phyloP scores from a whole-genome alignment of 1,284 basidiomycete species.

The Afroboletus lepidellus region DNA sequence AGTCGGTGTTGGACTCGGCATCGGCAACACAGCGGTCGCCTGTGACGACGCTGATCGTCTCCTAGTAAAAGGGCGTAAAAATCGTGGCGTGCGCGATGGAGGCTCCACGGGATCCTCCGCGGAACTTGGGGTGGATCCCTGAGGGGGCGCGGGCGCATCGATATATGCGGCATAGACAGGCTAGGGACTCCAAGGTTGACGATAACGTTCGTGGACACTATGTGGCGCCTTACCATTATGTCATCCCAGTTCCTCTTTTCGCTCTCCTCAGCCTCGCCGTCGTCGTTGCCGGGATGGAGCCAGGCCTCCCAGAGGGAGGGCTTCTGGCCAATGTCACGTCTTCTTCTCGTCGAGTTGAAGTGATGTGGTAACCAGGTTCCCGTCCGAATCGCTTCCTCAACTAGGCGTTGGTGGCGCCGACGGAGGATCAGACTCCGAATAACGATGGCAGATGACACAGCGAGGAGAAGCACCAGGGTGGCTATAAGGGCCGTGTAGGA shows the following conservation, averaged over 20 bases:
- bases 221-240: conserved; percentile 29
- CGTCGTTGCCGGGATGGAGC: conserved; percentile 11
- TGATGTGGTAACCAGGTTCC: conserved; percentile 52
- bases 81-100: conserved; percentile 14
- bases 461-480: conserved; percentile 62
- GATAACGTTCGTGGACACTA: background rate
- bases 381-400: conserved; percentile 61
- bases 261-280: conserved; percentile 7
- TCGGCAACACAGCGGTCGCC: conserved; percentile 3
- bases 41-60: conserved; percentile 13
- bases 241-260: conserved; percentile 37
- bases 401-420: conserved; percentile 50
- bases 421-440: conserved; percentile 58
- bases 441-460: conserved; percentile 62
- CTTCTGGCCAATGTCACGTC: conserved; percentile 46
- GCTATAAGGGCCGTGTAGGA: conserved; percentile 42
- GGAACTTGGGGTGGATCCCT: conserved; percentile 1
- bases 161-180: conserved; percentile 42
- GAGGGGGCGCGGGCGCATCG: conserved; percentile 9
- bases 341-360: conserved; percentile 20
- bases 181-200: conserved; percentile 16
- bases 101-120: conserved; percentile 6
- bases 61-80: conserved; percentile 19
- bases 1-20: conserved; percentile 1
- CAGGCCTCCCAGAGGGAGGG: conserved; percentile 49